Base-by-base conservation (phyloP, 306 rosid genomes). In the Pterocarpus santalinus region DNA sequence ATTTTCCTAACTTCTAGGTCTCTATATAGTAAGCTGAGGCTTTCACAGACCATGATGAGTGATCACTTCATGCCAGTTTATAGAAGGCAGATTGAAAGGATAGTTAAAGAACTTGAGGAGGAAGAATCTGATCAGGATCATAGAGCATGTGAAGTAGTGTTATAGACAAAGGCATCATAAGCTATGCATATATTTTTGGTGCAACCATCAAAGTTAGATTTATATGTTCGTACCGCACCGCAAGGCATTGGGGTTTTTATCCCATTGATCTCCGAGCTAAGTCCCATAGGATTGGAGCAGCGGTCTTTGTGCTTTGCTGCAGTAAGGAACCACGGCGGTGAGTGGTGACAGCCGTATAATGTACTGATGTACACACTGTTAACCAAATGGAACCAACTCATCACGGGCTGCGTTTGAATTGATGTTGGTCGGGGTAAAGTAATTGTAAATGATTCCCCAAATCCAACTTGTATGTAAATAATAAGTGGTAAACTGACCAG, bases 11-110 rank as follows among this genome's bases (percentile, higher is more conserved):
- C 98, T 39, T 72, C 98, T 30, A 90, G 99, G 66, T 91, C 90
- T 43, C 85, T 93, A 10, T 93, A 93, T 77, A 93, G 97, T 86
- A 95, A 91, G 73, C 83, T 91, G 52, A 87, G 98, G 84, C 88
- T 95, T 74, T 93, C 99, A 7, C 98, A 90, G 83, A 89, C 94
- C 73, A 95, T 95, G 99, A 90, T 95, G 69, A 93, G 91, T 56
- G 99, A 95, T 80, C 98, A 95, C 92, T 88, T 91, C 85, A 95
- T 95, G 99, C 98, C 98, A 4, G 88, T 87, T 46, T 93, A 95
- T 68, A 90, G 96, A 88, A 93, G 88, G 77, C 93, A 90, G 78
- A 88, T 95, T 51, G 97, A 95, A 63, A 90, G 80, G 89, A 86
- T 93, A 72, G 88, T 93, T 51, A 84, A 87, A 88, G 94, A 91